Evolutionary conservation across 1,284 basidiomycete genomes (phyloP).

Genomic region (Acaromyces ingoldii): DNA sequence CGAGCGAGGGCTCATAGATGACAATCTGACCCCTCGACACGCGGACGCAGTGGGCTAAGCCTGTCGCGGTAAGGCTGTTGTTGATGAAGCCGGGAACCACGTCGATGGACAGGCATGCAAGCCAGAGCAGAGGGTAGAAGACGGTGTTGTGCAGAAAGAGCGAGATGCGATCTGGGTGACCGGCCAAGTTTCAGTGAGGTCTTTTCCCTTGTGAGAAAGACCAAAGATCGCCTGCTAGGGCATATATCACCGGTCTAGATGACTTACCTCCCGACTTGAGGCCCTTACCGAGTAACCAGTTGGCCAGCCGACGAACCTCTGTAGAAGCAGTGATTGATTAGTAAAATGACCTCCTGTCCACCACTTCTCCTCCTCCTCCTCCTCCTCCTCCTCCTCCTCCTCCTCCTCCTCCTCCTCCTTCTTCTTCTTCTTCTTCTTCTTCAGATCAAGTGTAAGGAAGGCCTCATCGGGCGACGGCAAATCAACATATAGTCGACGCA

Average conservation of each 20-base stretch:
- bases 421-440: no score
- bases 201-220: not conserved
- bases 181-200: not conserved
- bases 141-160: conserved; percentile 44
- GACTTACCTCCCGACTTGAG: conserved; percentile 28
- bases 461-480: not conserved
- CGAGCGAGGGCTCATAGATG: conserved; percentile 46
- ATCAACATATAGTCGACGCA: no score
- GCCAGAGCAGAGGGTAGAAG: conserved; percentile 34
- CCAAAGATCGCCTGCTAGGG: not conserved
- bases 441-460: no score
- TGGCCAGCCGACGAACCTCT: conserved; percentile 25
- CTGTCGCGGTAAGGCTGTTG: conserved; percentile 44
- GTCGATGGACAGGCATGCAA: conserved; percentile 42
- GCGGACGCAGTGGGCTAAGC: conserved; percentile 47
- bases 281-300: conserved; percentile 34
- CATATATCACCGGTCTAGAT: no score
- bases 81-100: conserved; percentile 51
- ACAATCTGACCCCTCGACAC: conserved; percentile 39
- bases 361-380: no score
- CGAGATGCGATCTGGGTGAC: conserved; percentile 30
- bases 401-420: no score
- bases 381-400: no score
- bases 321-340: not conserved
- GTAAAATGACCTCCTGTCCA: no score